phyloP scores from a whole-genome alignment of 2,329 filamentous ascomycete genomes.

The Berkeleyomyces basicola region DNA sequence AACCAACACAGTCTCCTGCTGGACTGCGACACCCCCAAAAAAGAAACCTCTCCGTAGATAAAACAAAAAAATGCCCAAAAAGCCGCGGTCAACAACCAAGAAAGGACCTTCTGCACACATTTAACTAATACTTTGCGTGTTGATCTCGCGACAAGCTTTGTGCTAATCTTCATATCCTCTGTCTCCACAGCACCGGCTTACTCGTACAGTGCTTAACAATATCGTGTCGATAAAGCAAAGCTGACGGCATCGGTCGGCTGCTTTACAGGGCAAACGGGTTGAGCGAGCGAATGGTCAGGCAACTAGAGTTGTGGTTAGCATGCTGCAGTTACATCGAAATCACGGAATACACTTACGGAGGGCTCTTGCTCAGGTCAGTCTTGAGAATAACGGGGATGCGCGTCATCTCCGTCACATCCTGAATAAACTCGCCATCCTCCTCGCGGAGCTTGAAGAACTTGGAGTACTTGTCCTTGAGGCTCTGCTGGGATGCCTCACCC shows the following conservation, averaged over 20 bases:
- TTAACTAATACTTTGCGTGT: background rate
- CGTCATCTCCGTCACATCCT: slow-evolving; percentile 96
- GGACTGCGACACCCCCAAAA: background rate
- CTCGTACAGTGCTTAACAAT: slow-evolving; percentile 9
- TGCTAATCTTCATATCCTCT: background rate
- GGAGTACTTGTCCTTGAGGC: slow-evolving; percentile 91
- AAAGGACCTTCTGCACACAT: background rate
- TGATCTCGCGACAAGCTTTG: background rate
- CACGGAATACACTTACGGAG: slow-evolving; percentile 59
- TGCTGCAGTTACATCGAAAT: background rate
- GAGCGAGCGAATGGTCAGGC: slow-evolving; percentile 66
- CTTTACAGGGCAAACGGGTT: slow-evolving; percentile 56
- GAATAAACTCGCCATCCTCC: slow-evolving; percentile 88
- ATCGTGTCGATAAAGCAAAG: background rate
- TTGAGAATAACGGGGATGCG: slow-evolving; percentile 94
- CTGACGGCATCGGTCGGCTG: background rate
- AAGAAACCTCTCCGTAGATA: background rate
- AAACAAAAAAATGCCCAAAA: background rate
- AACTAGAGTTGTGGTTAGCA: slow-evolving; percentile 37
- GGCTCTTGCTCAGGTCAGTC: slow-evolving; percentile 96
- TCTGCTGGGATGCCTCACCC: slow-evolving; percentile 60
- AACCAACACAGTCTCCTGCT: background rate
- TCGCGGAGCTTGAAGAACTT: slow-evolving; percentile 80
- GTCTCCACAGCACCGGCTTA: slow-evolving; percentile 2
- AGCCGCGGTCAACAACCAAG: background rate